Percentiles rank a stretch among this genome's conserved stretches.
Conservation (phyloP, 1,284 basidiomycete genomes). For the Apiotrichum montevideense region DNA sequence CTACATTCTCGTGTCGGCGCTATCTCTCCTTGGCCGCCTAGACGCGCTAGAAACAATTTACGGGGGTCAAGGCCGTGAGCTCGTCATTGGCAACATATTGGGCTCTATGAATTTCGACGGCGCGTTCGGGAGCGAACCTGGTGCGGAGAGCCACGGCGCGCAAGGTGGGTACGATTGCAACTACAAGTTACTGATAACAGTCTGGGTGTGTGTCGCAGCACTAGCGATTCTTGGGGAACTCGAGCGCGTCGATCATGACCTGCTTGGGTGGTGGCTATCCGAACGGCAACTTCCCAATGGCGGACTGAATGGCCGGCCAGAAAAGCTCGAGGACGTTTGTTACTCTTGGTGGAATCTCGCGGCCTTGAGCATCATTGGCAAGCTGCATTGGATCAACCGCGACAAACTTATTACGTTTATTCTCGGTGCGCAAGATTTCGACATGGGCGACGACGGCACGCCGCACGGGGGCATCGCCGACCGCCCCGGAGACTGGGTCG, state of each 20-base stretch:
- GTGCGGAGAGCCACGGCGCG: constrained; percentile 86
- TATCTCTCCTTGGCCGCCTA: constrained; percentile 74
- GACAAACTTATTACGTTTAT: constrained; percentile 77
- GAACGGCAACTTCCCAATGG: constrained; percentile 90
- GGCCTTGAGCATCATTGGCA: constrained; percentile 74
- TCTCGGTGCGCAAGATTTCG: constrained; percentile 81
- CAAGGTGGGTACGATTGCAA: constrained; percentile 59
- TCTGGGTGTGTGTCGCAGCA: constrained; percentile 82
- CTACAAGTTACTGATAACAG: constrained; percentile 47
- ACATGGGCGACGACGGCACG: constrained; percentile 39
- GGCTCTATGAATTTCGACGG: constrained; percentile 90
- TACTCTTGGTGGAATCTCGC: constrained; percentile 98
- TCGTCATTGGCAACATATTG: constrained; percentile 66
- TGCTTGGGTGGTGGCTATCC: constrained; percentile 82
- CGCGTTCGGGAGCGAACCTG: constrained; percentile 76
- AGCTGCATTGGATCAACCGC: constrained; percentile 82
- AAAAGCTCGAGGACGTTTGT: constrained; percentile 98
- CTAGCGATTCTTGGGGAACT: constrained; percentile 79
- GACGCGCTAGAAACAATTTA: constrained; percentile 51
- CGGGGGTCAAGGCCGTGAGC: constrained; percentile 51
- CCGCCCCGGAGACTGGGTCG: constrained; percentile 83
- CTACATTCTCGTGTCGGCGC: constrained; percentile 74
- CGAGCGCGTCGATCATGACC: constrained; percentile 67
- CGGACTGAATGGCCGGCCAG: constrained; percentile 89
- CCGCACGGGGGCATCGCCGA: constrained; percentile 83